Evolutionary conservation across 2,329 filamentous ascomycete genomes (phyloP).

Genomic region (Alternaria longipes): DNA sequence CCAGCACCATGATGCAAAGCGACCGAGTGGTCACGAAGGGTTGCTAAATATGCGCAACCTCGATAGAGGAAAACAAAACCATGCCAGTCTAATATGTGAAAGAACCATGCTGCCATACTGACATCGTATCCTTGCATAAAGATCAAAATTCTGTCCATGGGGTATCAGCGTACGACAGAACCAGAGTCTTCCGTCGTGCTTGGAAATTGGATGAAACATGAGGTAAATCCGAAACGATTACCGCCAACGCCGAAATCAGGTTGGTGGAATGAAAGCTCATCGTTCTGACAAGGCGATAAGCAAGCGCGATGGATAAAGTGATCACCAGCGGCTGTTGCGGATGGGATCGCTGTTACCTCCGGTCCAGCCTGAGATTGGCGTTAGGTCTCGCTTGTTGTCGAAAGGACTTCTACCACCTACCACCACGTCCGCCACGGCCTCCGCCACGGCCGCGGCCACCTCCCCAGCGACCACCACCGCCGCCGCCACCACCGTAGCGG

Average conservation of each 20-base stretch:
- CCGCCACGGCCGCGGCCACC: conserved; percentile 74
- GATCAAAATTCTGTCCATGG: conserved; percentile 34
- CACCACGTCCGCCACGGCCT: conserved; percentile 66
- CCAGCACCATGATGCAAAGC: conserved; percentile 38
- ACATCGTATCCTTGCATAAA: conserved; percentile 19
- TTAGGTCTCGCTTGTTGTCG: conserved; percentile 26
- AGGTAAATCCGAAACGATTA: conserved; percentile 24
- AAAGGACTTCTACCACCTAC: conserved; percentile 38
- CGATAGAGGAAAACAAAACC: conserved; percentile 24
- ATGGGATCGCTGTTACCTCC: conserved; percentile 52
- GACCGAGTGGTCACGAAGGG: conserved; percentile 16
- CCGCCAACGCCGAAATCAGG: conserved; percentile 32
- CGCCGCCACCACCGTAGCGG: conserved; percentile 85
- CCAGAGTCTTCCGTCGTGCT: conserved; percentile 18
- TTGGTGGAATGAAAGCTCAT: conserved; percentile 19
- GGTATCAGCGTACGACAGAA: conserved; percentile 44
- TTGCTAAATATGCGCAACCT: conserved; percentile 15
- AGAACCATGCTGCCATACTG: conserved; percentile 20
- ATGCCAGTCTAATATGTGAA: conserved; percentile 42
- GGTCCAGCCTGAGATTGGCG: conserved; percentile 41
- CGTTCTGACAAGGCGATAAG: conserved; percentile 15
- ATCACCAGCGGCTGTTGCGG: conserved; percentile 54
- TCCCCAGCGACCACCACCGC: conserved; percentile 73
- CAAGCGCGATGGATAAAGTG: conserved; percentile 1
- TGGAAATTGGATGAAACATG: conserved; percentile 16